Percentiles rank a stretch among this genome's conserved stretches.
These are phyloP conservation scores for Geoglossum cookeanum DNA, from an alignment of 2,329 filamentous ascomycete species.

Conservation along the genomic window DNA sequence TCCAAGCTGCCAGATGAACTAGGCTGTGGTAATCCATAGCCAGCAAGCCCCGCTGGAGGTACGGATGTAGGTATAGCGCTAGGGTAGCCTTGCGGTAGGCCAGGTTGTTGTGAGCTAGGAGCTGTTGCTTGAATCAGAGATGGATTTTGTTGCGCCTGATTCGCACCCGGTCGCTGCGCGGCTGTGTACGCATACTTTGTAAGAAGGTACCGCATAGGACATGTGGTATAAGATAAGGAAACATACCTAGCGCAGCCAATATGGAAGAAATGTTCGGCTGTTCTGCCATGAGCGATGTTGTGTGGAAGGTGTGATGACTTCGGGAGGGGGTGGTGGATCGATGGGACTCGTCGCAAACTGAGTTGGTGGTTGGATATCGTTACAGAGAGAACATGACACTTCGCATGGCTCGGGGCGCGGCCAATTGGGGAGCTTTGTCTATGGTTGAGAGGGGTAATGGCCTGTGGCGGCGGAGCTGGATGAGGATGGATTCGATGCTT, in stretches of 20 bases:
- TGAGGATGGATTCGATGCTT: too few relatives aligned
- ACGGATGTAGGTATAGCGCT: slow-evolving; percentile 21
- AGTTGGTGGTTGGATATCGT: neutral
- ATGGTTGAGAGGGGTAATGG: too few relatives aligned
- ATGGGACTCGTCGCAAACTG: neutral
- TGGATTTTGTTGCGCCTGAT: slow-evolving; percentile 23
- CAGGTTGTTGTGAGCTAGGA: slow-evolving; percentile 22
- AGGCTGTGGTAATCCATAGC: slow-evolving; percentile 43
- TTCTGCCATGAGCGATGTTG: slow-evolving; percentile 22
- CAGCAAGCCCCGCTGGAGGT: slow-evolving; percentile 21
- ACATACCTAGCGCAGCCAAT: slow-evolving; percentile 29
- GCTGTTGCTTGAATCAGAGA: slow-evolving; percentile 17
- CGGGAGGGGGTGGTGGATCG: neutral
- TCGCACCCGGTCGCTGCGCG: slow-evolving; percentile 28
- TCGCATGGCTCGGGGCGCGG: neutral
- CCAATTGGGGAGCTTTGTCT: neutral
- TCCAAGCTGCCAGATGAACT: slow-evolving; percentile 60
- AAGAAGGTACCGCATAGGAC: slow-evolving; percentile 5
- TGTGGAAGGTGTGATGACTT: neutral
- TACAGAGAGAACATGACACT: neutral
- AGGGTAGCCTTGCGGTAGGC: slow-evolving; percentile 25
- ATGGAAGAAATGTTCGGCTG: slow-evolving; percentile 31
- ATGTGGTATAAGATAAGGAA: neutral
- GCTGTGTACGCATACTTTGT: slow-evolving; percentile 18
- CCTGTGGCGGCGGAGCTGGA: too few relatives aligned